Conservation (phyloP, 1,284 basidiomycete species). For the Ganoderma resinaceum region DNA sequence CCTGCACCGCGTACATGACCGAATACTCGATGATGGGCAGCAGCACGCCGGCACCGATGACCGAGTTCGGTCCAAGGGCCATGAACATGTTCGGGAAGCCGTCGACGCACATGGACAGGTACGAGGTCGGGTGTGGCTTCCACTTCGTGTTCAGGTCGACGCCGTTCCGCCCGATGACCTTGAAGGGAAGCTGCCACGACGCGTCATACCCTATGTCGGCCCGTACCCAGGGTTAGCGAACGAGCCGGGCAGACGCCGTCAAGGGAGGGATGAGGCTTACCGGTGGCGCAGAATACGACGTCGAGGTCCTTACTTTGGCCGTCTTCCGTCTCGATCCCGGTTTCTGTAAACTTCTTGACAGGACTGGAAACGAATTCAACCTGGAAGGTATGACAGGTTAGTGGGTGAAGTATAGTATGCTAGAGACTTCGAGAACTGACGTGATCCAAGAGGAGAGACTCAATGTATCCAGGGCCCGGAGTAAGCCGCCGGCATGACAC, state of each 20-base stretch:
- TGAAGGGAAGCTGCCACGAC: slow-evolving; percentile 55
- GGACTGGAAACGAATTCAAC: slow-evolving; percentile 57
- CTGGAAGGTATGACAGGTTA: slow-evolving; percentile 36
- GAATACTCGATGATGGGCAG: slow-evolving; percentile 60
- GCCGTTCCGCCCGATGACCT: slow-evolving; percentile 59
- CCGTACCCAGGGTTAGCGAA: background rate
- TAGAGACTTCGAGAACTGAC: slow-evolving; percentile 40
- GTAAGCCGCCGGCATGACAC: slow-evolving; percentile 66
- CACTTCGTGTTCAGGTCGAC: slow-evolving; percentile 56
- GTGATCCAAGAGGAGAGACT: slow-evolving; percentile 65
- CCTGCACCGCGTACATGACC: slow-evolving; percentile 59
- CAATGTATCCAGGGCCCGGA: slow-evolving; percentile 70
- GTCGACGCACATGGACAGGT: slow-evolving; percentile 60
- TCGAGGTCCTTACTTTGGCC: slow-evolving; percentile 63
- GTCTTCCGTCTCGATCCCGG: slow-evolving; percentile 61
- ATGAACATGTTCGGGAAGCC: slow-evolving; percentile 71
- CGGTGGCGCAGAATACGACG: slow-evolving; percentile 49
- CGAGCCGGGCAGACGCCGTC: background rate
- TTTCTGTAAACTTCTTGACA: slow-evolving; percentile 58
- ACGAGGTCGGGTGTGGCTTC: slow-evolving; percentile 59
- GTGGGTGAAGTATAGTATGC: background rate
- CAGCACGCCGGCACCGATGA: slow-evolving; percentile 60
- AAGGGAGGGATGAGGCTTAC: slow-evolving; percentile 24
- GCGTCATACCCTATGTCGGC: slow-evolving; percentile 55
- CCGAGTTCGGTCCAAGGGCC: slow-evolving; percentile 61